Percentiles rank a stretch among this genome's conserved stretches.
These are phyloP conservation scores for Pterocarpus macrocarpus DNA, from an alignment of 306 rosid species.

Conservation along the genomic window DNA sequence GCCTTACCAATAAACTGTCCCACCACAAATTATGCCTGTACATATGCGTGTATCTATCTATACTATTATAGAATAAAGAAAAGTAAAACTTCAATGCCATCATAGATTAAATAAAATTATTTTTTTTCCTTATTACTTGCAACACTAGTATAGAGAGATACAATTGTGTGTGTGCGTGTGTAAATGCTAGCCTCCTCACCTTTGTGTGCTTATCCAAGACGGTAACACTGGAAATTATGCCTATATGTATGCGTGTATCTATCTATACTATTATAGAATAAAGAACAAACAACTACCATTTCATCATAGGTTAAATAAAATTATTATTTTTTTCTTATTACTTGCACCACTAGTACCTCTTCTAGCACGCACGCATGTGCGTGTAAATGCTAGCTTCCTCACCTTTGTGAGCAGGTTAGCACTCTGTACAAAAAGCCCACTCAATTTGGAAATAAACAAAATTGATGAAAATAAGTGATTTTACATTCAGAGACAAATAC, in stretches of 20 bases:
- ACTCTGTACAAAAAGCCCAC: not conserved
- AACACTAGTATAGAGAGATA: not conserved
- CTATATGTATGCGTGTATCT: too few species aligned
- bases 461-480: constrained; percentile 8
- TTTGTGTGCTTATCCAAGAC: not conserved
- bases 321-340: not conserved
- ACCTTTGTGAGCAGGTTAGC: constrained; percentile 15
- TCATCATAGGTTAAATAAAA: too few species aligned
- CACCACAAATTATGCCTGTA: constrained; percentile 8
- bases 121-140: not conserved
- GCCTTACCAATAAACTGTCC: constrained; percentile 24
- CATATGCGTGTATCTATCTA: not conserved
- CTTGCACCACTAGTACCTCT: not conserved
- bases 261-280: too few species aligned
- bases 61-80: not conserved
- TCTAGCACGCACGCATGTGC: not conserved
- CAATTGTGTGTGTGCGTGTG: not conserved
- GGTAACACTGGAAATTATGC: too few species aligned
- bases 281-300: too few species aligned
- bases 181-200: not conserved
- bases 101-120: constrained; percentile 7
- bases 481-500: not conserved
- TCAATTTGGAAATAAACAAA: not conserved
- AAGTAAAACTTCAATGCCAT: not conserved
- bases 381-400: not conserved